Base-by-base conservation (phyloP, 441 rosid species). In the Pelargonium australe region DNA sequence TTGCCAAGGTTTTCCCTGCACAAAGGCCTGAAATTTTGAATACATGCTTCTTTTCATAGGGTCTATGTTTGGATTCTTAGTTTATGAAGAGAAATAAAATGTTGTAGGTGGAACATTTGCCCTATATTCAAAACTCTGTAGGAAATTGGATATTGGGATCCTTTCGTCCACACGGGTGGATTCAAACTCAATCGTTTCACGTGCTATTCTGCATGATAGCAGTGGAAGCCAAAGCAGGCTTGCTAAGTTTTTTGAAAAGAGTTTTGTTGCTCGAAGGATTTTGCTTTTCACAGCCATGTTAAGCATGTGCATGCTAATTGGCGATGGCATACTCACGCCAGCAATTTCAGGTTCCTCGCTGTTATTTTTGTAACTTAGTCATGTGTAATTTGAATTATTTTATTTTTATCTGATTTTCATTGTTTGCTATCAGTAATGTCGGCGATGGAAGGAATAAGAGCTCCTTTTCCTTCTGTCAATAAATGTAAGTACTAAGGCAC, bases 101-200 rank as follows among this genome's bases (percentile, higher is more conserved):
- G 25, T 66, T 79, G 85, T 82, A 87, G 93, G 93, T 65, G 90
- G 90, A 61, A 84, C 89, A 25, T 86, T 87, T 77, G 93, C 93
- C 12, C 64, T 87, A 76, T 84, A 87, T 75, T 83, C 93, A 16
- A 69, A 83, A 64, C 86, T 87, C 17, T 84, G 90, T 70, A 79
- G 88, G 79, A 81, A 84, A 13, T 68, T 83, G 85, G 76, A 84
- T 75, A 77, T 84, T 8, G 82, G 87, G 44, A 79, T 85, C 44
- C 81, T 84, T 66, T 76, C 83, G 62, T 70, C 84, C 43, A 84
- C 79, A 69, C 63, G 19, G n/a, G 69, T 14, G 23, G 75, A 78
- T 40, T 62, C 78, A 64, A 78, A 68, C 66, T 73, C 72, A 6
- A 69, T 63, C 45, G 25, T 28, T 64, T 44, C 79, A 8, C 20